Evolutionary conservation across 1,284 basidiomycete genomes (phyloP), one percentile per base, ranked within the genome.

Genomic region (Fomitopsis palustris): DNA sequence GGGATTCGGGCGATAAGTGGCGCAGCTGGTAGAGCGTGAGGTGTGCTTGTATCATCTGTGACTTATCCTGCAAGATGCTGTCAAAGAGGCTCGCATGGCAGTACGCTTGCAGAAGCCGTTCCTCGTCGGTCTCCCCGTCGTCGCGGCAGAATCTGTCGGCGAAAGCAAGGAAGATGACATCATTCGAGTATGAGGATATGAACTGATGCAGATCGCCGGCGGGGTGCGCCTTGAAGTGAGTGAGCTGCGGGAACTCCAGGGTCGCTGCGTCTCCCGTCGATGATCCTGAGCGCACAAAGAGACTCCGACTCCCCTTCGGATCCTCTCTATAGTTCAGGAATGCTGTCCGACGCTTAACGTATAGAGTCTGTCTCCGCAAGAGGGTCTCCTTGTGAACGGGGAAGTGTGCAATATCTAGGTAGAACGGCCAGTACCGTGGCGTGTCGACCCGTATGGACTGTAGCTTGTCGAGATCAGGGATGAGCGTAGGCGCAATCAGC

Each of bases 291-390:
- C 90, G 83, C 53, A 93, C 86, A 71, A 94, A 93, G 12, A 98
- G 81, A 72, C 93, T 95, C 52, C 95, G 84, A 65, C 93, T 95
- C 7, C 96, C 96, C 63, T 92, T 86, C 0, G 96, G 93, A 74
- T 98, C 96, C 65, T 94, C 91, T 12, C 88, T 87, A 68, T 98
- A 98, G 70, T 92, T 93, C 47, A 98, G 78, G 73, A 95, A 96
- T 0, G 95, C 95, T 0, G 93, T 90, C 47, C 93, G 85, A 21
- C 96, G 88, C 74, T 98, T 96, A 59, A 98, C 96, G 65, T 86
- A 95, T 21, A 98, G 78, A 0, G 92, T 96, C 64, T 93, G 90
- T 58, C 83, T 90, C 43, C 79, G 81, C 35, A 96, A 74, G 33
- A 97, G 81, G 7, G 81, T 80, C 42, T 83, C 82, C 53, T 83